Percentiles rank a stretch among this genome's conserved stretches.
phyloP scores from a whole-genome alignment of 148 eudicot genomes.

The Suaeda aralocaspica region DNA sequence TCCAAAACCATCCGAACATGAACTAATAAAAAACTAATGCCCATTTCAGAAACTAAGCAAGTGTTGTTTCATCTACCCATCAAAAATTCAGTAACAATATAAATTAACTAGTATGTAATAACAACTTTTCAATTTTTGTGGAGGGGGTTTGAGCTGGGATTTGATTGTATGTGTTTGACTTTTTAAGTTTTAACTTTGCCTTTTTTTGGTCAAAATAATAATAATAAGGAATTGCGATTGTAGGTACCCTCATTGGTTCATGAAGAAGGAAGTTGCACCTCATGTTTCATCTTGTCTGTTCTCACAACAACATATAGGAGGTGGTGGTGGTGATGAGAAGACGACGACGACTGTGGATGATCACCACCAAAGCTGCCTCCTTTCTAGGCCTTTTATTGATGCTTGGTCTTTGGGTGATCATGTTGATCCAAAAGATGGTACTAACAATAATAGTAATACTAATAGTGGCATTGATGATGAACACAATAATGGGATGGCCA shows the following conservation, averaged over 20 bases:
- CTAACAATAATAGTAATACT: not conserved
- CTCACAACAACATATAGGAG: conserved; percentile 31
- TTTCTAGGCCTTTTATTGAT: conserved; percentile 66
- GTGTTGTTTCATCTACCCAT: no score
- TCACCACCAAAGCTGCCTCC: conserved; percentile 17
- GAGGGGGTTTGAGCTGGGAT: conserved; percentile 8
- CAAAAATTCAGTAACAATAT: no score
- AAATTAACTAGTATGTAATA: no score
- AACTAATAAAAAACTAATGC: no score
- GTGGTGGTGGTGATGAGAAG: no score
- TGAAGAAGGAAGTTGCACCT: conserved; percentile 45
- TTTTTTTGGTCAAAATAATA: not conserved
- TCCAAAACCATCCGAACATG: no score
- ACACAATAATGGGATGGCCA: not conserved
- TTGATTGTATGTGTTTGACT: conserved; percentile 8
- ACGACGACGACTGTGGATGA: not conserved
- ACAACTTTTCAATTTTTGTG: conserved; percentile 2
- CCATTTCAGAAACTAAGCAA: no score
- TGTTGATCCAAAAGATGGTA: conserved; percentile 22
- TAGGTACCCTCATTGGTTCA: conserved; percentile 60
- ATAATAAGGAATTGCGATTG: not conserved
- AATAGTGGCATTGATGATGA: not conserved
- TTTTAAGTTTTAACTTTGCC: not conserved
- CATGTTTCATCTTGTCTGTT: conserved; percentile 22
- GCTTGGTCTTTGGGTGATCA: conserved; percentile 54